Conservation (phyloP, 495 filamentous ascomycete genomes). For the Penicillium diatomitis region DNA sequence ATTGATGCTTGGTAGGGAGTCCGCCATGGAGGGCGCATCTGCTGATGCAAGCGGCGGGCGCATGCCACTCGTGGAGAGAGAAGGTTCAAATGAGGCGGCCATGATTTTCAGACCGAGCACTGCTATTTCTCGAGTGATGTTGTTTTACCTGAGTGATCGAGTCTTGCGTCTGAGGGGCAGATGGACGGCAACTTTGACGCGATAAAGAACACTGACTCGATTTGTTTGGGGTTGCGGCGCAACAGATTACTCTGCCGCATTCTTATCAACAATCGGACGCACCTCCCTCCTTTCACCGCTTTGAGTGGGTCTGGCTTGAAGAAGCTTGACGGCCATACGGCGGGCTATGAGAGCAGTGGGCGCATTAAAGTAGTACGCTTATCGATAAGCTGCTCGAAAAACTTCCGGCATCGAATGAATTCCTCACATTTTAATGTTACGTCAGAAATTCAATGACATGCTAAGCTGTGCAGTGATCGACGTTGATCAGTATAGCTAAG, state of each 20-base stretch:
- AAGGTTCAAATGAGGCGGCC: constrained; percentile 60
- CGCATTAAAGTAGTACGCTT: constrained; percentile 4
- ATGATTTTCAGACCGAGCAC: neutral
- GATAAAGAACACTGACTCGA: too few species aligned
- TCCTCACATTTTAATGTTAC: neutral
- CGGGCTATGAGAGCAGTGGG: constrained; percentile 28
- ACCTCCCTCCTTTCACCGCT: too few species aligned
- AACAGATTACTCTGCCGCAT: too few species aligned
- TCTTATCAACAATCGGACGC: too few species aligned
- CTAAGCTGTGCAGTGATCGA: neutral
- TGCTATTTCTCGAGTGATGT: neutral
- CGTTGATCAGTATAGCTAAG: neutral
- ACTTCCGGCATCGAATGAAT: neutral
- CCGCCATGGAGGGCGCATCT: constrained; percentile 57
- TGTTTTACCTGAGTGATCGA: neutral
- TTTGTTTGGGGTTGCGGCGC: too few species aligned
- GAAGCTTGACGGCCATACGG: constrained; percentile 4
- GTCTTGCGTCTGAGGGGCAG: neutral
- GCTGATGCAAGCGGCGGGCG: constrained; percentile 55
- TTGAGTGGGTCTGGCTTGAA: neutral
- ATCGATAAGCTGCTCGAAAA: constrained; percentile 20
- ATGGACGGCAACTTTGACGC: too few species aligned
- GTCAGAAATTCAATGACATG: neutral
- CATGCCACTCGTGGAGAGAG: constrained; percentile 64
- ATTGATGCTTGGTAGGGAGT: constrained; percentile 80